A percentile compares a stretch with the other conserved stretches of the same genome.
phyloP scores from a whole-genome alignment of 148 eudicot genomes.

The Vaccinium myrtillus region DNA sequence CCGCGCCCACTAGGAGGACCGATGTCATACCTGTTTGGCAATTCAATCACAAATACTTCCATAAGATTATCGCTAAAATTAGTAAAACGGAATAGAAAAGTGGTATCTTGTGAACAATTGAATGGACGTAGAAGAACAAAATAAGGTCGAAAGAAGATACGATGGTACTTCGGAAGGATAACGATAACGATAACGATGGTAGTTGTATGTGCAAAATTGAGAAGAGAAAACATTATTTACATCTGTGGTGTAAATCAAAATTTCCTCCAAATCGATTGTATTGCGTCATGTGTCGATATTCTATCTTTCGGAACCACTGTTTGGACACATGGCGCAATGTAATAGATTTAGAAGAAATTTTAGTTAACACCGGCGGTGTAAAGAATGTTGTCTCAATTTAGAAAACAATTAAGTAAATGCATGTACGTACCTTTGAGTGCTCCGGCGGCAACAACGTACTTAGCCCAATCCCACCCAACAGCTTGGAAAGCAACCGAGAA shows the following conservation, averaged over 20 bases:
- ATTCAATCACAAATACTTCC: not conserved
- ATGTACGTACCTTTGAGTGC: slow-evolving; percentile 33
- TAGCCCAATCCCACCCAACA: slow-evolving; percentile 53
- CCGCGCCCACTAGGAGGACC: slow-evolving; percentile 34
- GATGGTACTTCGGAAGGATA: too few relatives aligned
- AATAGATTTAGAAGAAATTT: too few relatives aligned
- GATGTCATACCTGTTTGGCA: slow-evolving; percentile 36
- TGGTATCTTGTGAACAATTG: not conserved
- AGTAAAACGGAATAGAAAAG: not conserved
- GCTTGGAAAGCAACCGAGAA: slow-evolving; percentile 48
- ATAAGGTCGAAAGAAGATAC: not conserved
- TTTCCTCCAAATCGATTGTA: too few relatives aligned
- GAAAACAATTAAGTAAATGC: not conserved
- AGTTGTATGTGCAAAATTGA: not conserved
- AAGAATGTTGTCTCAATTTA: too few relatives aligned
- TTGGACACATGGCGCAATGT: too few relatives aligned
- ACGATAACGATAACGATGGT: too few relatives aligned
- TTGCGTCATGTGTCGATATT: too few relatives aligned
- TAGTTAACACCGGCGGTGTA: too few relatives aligned
- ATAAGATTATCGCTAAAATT: too few relatives aligned
- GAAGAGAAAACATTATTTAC: too few relatives aligned
- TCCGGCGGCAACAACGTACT: slow-evolving; percentile 46
- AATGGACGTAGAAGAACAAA: not conserved
- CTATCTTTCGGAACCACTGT: too few relatives aligned
- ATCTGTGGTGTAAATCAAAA: too few relatives aligned